A percentile compares a stretch with the other conserved stretches of the same genome.
These are phyloP conservation scores for Curvularia verruculosa DNA, from an alignment of 2,329 filamentous ascomycete genomes.

Conservation along the genomic window DNA sequence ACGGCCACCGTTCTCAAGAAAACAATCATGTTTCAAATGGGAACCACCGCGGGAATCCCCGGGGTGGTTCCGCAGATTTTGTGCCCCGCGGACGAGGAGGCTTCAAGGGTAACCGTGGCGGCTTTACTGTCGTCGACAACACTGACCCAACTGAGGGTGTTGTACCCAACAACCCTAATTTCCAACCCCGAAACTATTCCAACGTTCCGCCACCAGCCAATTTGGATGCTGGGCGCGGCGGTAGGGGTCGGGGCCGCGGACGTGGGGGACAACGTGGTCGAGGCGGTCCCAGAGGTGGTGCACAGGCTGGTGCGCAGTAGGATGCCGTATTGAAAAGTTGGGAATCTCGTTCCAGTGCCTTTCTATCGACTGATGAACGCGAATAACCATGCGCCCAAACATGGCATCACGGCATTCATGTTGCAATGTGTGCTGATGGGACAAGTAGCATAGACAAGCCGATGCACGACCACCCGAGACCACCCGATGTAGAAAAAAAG, in stretches of 20 bases:
- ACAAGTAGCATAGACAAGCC: neutral
- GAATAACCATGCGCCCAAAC: neutral
- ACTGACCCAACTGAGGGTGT: conserved; percentile 61
- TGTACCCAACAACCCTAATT: conserved; percentile 61
- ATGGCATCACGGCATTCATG: conserved; percentile 5
- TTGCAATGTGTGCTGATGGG: neutral
- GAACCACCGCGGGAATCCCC: conserved; percentile 39
- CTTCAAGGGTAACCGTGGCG: conserved; percentile 47
- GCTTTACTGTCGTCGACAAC: conserved; percentile 57
- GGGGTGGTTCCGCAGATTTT: conserved; percentile 37
- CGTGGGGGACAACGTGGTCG: conserved; percentile 42
- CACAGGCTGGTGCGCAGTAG: conserved; percentile 28
- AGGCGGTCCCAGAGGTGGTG: conserved; percentile 38
- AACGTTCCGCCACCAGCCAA: conserved; percentile 47
- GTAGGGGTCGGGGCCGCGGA: conserved; percentile 41
- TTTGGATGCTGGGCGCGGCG: conserved; percentile 37
- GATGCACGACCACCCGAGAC: neutral
- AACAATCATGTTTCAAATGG: conserved; percentile 34
- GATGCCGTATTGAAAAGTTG: neutral
- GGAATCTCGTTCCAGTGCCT: neutral
- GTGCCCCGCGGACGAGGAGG: conserved; percentile 51
- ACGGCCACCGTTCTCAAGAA: conserved; percentile 32
- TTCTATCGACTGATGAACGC: neutral
- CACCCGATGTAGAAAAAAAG: neutral
- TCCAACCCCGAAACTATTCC: conserved; percentile 57